These are phyloP conservation scores for Prorocentrum cordatum DNA, from an alignment of 169 alveolate genomes.

Conservation along the genomic window DNA sequence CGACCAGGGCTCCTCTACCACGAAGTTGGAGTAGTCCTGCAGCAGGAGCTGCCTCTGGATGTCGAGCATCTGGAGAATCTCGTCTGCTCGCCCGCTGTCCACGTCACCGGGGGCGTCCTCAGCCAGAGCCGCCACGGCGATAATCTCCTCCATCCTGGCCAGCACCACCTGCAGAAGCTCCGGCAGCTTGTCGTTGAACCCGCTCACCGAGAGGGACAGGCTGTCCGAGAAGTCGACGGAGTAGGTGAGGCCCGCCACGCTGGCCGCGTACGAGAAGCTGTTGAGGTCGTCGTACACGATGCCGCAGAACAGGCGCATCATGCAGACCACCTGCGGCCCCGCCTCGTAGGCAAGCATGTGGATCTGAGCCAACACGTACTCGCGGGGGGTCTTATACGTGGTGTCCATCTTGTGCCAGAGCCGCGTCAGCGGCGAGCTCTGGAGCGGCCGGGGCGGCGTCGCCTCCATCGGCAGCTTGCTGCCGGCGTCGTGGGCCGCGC, in stretches of 20 bases:
- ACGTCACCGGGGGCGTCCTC: no score
- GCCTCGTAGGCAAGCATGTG: constrained; percentile 27
- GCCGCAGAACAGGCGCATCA: constrained; percentile 24
- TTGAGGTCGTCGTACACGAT: constrained; percentile 51
- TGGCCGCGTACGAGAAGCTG: constrained; percentile 50
- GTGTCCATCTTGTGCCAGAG: constrained; percentile 66
- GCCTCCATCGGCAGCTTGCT: no score
- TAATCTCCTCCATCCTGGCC: neutral
- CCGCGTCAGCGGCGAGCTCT: neutral
- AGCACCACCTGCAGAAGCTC: constrained; percentile 18
- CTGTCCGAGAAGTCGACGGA: neutral
- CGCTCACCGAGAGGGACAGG: constrained; percentile 35
- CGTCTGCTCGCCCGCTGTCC: no score
- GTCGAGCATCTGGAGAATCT: constrained; percentile 42
- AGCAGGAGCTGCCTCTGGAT: constrained; percentile 38
- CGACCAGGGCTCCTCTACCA: neutral
- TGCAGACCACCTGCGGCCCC: constrained; percentile 21
- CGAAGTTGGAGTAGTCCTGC: neutral
- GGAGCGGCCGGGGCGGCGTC: neutral
- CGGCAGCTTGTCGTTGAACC: constrained; percentile 54
- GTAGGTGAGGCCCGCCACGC: constrained; percentile 13
- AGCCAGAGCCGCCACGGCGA: no score
- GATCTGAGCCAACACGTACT: constrained; percentile 32
- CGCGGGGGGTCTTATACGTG: constrained; percentile 45
- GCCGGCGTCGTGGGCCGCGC: neutral